These are phyloP conservation scores for Phyllosticta capitalensis DNA, from an alignment of 2,329 filamentous ascomycete species.

Conservation along the genomic window DNA sequence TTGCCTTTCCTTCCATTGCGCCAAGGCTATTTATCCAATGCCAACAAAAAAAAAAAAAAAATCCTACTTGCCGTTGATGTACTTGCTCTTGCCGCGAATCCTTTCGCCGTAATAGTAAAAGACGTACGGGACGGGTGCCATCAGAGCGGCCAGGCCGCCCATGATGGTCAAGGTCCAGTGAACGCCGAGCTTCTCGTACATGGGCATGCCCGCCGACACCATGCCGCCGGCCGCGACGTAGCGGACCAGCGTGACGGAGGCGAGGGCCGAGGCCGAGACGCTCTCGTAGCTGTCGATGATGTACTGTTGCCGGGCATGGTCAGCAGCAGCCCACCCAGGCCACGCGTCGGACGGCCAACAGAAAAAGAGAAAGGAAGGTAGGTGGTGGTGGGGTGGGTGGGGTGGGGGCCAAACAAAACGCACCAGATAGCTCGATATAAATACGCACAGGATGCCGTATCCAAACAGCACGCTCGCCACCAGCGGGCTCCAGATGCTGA, in stretches of 20 bases:
- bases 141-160: conserved; percentile 23
- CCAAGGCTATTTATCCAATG: too few species aligned
- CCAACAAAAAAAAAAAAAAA: too few species aligned
- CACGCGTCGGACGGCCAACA: too few species aligned
- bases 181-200: conserved; percentile 31
- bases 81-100: neutral
- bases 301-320: too few species aligned
- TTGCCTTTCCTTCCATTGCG: too few species aligned
- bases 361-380: too few species aligned
- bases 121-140: conserved; percentile 27
- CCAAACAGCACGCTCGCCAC: conserved; percentile 13
- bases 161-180: conserved; percentile 34
- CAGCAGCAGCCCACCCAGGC: too few species aligned
- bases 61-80: too few species aligned
- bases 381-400: too few species aligned
- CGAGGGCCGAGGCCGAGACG: conserved; percentile 33
- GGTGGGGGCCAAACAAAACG: too few species aligned
- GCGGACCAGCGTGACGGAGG: conserved; percentile 22
- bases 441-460: conserved; percentile 37
- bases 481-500: conserved; percentile 37
- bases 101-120: conserved; percentile 22
- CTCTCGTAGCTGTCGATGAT: conserved; percentile 31
- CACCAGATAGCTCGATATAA: conserved; percentile 27
- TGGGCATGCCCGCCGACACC: conserved; percentile 30
- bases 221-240: conserved; percentile 30